Conservation (phyloP, 192 early-diverging fungal genomes). For the Funneliformis mosseae region DNA sequence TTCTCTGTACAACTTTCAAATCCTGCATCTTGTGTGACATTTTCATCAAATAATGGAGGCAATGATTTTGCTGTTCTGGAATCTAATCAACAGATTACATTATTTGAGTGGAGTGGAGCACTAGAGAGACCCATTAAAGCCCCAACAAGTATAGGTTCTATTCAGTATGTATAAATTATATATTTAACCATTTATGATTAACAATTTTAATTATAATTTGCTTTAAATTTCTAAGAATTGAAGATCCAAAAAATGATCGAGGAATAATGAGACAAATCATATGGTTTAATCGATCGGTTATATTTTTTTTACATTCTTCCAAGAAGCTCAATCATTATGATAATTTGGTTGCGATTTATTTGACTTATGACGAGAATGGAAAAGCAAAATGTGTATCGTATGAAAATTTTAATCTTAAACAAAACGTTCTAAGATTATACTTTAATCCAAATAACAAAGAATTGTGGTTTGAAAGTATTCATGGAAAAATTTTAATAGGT, state of each 20-base stretch:
- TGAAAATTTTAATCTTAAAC: not conserved
- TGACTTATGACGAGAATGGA: not conserved
- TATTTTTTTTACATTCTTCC: slow-evolving; percentile 22
- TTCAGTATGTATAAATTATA: slow-evolving; percentile 30
- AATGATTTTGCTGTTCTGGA: slow-evolving; percentile 76
- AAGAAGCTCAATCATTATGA: not conserved
- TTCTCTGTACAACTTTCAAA: slow-evolving; percentile 42
- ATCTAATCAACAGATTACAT: slow-evolving; percentile 52
- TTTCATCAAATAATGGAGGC: slow-evolving; percentile 59
- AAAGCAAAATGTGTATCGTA: not conserved
- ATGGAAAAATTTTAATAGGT: not conserved
- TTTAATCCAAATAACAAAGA: not conserved
- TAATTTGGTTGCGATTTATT: not conserved
- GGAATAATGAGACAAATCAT: slow-evolving; percentile 34
- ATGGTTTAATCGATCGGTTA: slow-evolving; percentile 41
- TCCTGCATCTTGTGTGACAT: slow-evolving; percentile 63
- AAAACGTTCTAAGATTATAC: not conserved
- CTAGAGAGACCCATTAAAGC: slow-evolving; percentile 29
- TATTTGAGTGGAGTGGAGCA: slow-evolving; percentile 42
- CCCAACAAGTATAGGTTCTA: slow-evolving; percentile 44
- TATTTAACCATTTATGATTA: not conserved
- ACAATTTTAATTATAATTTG: not conserved
- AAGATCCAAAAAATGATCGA: slow-evolving; percentile 34
- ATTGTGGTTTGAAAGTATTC: not conserved
- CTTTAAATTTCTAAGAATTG: not conserved